A percentile compares a stretch with the other conserved stretches of the same genome.
phyloP scores from a whole-genome alignment of 2,329 filamentous ascomycete genomes.

The Exophiala oligosperma region DNA sequence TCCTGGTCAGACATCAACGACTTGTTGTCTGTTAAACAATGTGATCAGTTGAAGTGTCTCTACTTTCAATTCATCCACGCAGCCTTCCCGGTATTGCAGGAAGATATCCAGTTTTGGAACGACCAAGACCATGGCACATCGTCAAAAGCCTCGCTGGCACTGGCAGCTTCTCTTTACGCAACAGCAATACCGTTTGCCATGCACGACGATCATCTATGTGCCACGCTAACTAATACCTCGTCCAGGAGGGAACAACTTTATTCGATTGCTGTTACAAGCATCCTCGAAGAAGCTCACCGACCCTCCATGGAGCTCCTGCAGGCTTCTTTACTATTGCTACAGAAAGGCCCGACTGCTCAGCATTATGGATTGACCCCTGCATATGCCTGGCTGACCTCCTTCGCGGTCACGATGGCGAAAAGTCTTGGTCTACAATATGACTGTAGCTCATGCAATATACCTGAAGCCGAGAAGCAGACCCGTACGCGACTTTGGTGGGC shows the following conservation, averaged over 20 bases:
- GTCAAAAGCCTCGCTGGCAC: conserved; percentile 65
- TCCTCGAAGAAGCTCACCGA: conserved; percentile 13
- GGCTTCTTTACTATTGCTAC: conserved; percentile 53
- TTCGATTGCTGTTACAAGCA: conserved; percentile 9
- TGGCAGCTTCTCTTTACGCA: conserved; percentile 75
- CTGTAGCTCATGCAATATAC: conserved; percentile 43
- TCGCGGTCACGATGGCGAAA: conserved; percentile 57
- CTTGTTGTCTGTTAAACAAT: conserved; percentile 10
- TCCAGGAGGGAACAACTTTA: conserved; percentile 16
- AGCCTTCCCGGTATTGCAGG: conserved; percentile 80
- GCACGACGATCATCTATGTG: conserved; percentile 32
- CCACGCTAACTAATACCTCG: conserved; percentile 25
- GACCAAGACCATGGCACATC: conserved; percentile 66
- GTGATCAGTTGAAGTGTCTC: conserved; percentile 39
- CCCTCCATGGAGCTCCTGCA: conserved; percentile 56
- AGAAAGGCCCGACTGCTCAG: conserved; percentile 11
- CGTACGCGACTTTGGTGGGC: conserved; percentile 51
- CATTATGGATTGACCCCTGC: conserved; percentile 47
- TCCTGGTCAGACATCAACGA: conserved; percentile 5
- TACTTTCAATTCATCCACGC: conserved; percentile 82
- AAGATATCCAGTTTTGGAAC: conserved; percentile 73
- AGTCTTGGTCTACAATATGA: conserved; percentile 51
- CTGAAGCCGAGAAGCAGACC: conserved; percentile 39
- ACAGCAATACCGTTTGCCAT: conserved; percentile 84
- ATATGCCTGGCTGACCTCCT: conserved; percentile 47